These are phyloP conservation scores for Russula virescens DNA, from an alignment of 768 basidiomycete species.

Conservation along the genomic window DNA sequence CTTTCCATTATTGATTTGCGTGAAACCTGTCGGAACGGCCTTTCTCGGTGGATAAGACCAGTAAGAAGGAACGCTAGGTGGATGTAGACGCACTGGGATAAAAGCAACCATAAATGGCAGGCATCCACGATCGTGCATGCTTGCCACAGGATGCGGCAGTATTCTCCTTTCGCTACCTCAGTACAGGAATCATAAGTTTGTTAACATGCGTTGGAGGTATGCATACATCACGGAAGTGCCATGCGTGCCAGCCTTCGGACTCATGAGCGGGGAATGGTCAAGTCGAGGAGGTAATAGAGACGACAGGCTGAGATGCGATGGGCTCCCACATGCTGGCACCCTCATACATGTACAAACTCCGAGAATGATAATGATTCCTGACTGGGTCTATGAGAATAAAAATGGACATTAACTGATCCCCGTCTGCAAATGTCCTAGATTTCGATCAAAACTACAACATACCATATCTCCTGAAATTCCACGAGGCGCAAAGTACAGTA, in stretches of 20 bases:
- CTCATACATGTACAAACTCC: constrained; percentile 11
- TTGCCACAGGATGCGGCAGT: not conserved
- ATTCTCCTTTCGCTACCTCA: not conserved
- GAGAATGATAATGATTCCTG: constrained; percentile 7
- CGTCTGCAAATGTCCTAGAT: not conserved
- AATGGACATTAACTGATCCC: not conserved
- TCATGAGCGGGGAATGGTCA: not conserved
- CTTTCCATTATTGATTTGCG: constrained; percentile 1
- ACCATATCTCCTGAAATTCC: not conserved
- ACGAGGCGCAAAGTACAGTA: not conserved
- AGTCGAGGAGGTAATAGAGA: constrained; percentile 3
- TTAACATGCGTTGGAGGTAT: constrained; percentile 1
- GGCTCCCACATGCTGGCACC: not conserved
- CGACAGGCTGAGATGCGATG: constrained; percentile 1
- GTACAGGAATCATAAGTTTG: not conserved
- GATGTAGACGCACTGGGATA: not conserved
- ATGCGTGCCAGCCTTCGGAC: not conserved
- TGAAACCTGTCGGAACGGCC: not conserved
- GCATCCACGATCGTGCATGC: not conserved
- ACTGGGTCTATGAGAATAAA: not conserved
- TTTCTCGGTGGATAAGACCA: not conserved
- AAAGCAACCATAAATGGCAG: no score
- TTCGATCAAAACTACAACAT: not conserved
- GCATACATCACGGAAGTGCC: not conserved
- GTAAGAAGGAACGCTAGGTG: not conserved